Conservation (phyloP, 305 asterid genomes). For the Solanum aculeatissimum region DNA sequence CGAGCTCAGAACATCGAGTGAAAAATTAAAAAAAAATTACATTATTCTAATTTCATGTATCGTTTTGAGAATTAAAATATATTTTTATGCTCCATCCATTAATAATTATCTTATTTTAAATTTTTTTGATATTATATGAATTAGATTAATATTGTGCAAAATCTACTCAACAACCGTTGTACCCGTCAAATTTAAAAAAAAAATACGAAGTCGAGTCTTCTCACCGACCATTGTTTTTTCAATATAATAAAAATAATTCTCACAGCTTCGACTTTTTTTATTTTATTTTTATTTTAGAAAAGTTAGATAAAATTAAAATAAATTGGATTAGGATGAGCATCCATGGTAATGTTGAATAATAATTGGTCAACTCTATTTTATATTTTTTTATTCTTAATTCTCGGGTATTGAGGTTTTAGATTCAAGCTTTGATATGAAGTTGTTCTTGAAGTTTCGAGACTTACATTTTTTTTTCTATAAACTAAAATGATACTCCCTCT, state of each 20-base stretch:
- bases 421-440: not conserved
- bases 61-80: not conserved
- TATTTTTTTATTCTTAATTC: not conserved
- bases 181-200: not conserved
- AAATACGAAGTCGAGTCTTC: not conserved
- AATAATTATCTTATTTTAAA: too few relatives aligned
- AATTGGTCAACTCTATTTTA: not conserved
- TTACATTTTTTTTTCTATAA: not conserved
- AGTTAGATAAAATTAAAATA: not conserved
- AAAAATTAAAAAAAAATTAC: too few relatives aligned
- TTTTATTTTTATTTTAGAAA: not conserved
- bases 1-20: too few relatives aligned
- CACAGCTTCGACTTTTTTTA: not conserved
- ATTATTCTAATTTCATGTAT: not conserved
- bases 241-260: not conserved
- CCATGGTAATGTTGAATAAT: not conserved
- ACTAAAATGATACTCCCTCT: too few relatives aligned
- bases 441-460: not conserved
- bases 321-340: not conserved
- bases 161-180: not conserved
- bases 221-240: not conserved
- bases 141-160: not conserved
- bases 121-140: not conserved
- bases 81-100: not conserved
- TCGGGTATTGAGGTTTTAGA: not conserved